These are phyloP conservation scores for Pseudoneurospora amorphoporcata DNA, from an alignment of 495 filamentous ascomycete species.

Conservation along the genomic window DNA sequence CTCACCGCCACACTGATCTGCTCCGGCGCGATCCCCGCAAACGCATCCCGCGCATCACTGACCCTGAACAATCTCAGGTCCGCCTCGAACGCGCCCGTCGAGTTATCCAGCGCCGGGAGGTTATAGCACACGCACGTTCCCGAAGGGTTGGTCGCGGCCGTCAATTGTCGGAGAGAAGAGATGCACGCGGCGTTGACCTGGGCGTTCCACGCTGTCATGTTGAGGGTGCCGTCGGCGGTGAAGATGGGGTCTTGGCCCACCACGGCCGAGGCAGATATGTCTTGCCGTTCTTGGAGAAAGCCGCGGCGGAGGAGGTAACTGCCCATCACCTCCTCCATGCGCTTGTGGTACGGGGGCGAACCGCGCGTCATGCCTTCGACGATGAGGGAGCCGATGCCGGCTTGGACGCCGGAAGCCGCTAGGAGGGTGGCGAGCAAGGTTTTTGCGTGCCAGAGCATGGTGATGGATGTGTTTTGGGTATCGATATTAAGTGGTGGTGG, in stretches of 20 bases:
- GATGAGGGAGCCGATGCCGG: conserved; percentile 15
- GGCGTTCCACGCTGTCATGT: conserved; percentile 43
- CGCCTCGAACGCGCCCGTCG: conserved; percentile 56
- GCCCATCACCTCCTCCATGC: conserved; percentile 19
- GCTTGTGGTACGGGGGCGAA: conserved; percentile 11
- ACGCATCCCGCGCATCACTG: conserved; percentile 44
- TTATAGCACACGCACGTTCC: conserved; percentile 77
- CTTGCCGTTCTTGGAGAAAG: conserved; percentile 13
- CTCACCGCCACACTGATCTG: conserved; percentile 48
- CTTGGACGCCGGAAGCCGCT: conserved; percentile 15
- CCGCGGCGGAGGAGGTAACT: conserved; percentile 9
- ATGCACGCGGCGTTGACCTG: conserved; percentile 42
- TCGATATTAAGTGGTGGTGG: conserved; percentile 6
- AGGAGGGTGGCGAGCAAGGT: conserved; percentile 18
- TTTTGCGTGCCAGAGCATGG: conserved; percentile 20
- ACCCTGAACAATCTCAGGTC: conserved; percentile 61
- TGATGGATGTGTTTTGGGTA: conserved; percentile 4
- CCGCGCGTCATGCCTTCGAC: conserved; percentile 16
- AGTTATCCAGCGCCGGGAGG: conserved; percentile 49
- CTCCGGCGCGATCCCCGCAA: conserved; percentile 41
- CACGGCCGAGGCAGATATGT: not conserved
- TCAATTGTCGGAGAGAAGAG: conserved; percentile 34
- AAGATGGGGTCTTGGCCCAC: conserved; percentile 11
- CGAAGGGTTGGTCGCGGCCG: conserved; percentile 49
- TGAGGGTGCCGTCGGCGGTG: conserved; percentile 23